Evolutionary conservation across 148 eudicot species (phyloP).

Genomic region (Nepenthes mirabilis): DNA sequence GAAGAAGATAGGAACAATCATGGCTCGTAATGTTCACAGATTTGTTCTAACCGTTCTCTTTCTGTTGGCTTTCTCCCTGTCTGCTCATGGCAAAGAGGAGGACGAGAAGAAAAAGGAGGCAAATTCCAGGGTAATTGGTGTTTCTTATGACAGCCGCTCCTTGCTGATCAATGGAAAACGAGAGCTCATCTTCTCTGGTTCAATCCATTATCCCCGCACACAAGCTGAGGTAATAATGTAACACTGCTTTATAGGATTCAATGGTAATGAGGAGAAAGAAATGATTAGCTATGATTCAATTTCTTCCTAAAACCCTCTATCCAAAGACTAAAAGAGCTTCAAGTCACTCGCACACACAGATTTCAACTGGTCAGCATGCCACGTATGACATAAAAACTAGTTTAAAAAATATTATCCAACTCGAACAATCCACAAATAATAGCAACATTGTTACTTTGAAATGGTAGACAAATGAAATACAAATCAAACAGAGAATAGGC

Average conservation of each 20-base stretch:
- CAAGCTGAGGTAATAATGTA: slow-evolving; percentile 20
- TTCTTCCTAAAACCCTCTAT: neutral
- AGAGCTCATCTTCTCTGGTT: slow-evolving; percentile 39
- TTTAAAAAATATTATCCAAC: too few relatives aligned
- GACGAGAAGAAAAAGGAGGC: neutral
- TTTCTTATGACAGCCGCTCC: slow-evolving; percentile 36
- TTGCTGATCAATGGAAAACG: slow-evolving; percentile 35
- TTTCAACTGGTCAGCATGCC: too few relatives aligned
- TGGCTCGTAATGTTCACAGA: neutral
- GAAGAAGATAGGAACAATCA: neutral
- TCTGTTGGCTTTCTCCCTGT: neutral
- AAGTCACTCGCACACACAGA: too few relatives aligned
- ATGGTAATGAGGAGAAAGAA: too few relatives aligned
- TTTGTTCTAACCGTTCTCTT: neutral
- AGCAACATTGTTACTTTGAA: too few relatives aligned
- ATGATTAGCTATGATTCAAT: too few relatives aligned
- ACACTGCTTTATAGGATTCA: too few relatives aligned
- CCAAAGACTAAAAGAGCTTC: neutral
- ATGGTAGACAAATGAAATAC: too few relatives aligned
- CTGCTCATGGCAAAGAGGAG: slow-evolving; percentile 1
- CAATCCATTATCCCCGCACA: slow-evolving; percentile 48
- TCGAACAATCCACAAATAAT: too few relatives aligned
- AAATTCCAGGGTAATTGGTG: neutral
- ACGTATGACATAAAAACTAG: too few relatives aligned
- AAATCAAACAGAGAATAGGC: too few relatives aligned